Evolutionary conservation across 768 basidiomycete genomes (phyloP), one percentile per base, ranked within the genome.

Genomic region (Trametes sanguinea): DNA sequence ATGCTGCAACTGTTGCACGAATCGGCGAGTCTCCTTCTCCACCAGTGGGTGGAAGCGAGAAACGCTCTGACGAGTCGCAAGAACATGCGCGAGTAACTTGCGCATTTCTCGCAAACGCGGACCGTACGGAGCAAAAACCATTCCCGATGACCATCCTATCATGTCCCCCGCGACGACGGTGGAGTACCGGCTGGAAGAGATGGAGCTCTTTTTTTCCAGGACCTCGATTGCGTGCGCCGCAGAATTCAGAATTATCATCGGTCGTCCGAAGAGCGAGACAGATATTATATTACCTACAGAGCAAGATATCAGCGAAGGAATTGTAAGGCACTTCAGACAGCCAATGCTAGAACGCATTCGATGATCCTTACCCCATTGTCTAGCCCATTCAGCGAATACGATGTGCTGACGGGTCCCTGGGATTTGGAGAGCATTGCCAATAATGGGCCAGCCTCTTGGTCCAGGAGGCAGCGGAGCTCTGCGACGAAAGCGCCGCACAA

Each of bases 51-150:
- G 70, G 65, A 75, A 80, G 14, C 66, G 62, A 8, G 70, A 68
- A 55, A 81, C 71, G 14, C 75, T 66, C 3, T 73, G 71, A 1
- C 75, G 75, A 29, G 75, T 76, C 0, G 80, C 83, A 39, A 83
- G 75, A 45, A 77, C 73, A 1, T 74, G 71, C 8, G 77, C 75
- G 60, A 81, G 67, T 13, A 77, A 68, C 56, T 75, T 75, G 53
- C 82, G 77, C 67, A 78, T 78, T 57, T 74, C 75, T 7, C 78
- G 75, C 64, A 81, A 74, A 22, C 67, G 73, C 40, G 80, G 73
- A 40, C 76, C 77, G 66, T 78, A 78, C 30, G 74, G 75, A 54
- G 76, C 71, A 29, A 80, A 71, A 14, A 75, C 74, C 52, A 80
- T 64, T 1, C 73, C 69, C 51, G 75, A 50, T 57, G 74, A 70